Base-by-base conservation (phyloP, 306 rosid genomes). In the Mimosa bimucronata region DNA sequence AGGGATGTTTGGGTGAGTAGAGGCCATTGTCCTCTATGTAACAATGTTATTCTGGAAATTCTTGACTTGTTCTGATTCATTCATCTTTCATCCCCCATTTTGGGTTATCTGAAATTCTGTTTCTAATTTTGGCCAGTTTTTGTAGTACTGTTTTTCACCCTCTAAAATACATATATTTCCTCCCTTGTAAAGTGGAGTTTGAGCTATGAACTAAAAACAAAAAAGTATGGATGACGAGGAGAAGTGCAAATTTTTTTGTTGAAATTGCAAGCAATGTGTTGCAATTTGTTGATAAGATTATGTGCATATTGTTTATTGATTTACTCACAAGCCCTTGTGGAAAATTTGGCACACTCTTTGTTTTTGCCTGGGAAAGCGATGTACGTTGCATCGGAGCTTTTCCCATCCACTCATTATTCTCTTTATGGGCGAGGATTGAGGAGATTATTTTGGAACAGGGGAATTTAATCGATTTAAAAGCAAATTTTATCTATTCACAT, bases 11-110 rank as follows among this genome's bases (percentile, higher is more conserved):
- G 87, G 88, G 98, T 89, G 11, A 84, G 84, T 21, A 88, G 96
- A 44, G 98, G 97, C 1, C 89, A 89, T 55, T 95, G 99, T 82
- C 99, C 99, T 2, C 90, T 90, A 66, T 95, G 99, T 82, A 95
- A 90, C 67, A 80, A 87, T 85, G 90, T 87, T 73, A 91, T 95
- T 53, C 76, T 85, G 79, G 99, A 95, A 82, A 89, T 95, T 80
- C 92, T 95, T 41, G 93, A 93, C 78, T 86, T 91, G 30, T 93
- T 92, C 88, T 95, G 87, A 94, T 69, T 69, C 74, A 21, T 41
- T 23, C 52, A 68, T n/a, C 29, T 68, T 68, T 21, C 28, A 16
- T 3, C 9, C 0, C 29, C 42, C 7, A 46, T 46, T 64, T 52
- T 67, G 38, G 38, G 38, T 34, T 34, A 34, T 34, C 38, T 34